Percentiles rank a stretch among this genome's conserved stretches.
Evolutionary conservation across 192 early-diverging fungal genomes (phyloP).

Genomic region (Coemansia asiatica): DNA sequence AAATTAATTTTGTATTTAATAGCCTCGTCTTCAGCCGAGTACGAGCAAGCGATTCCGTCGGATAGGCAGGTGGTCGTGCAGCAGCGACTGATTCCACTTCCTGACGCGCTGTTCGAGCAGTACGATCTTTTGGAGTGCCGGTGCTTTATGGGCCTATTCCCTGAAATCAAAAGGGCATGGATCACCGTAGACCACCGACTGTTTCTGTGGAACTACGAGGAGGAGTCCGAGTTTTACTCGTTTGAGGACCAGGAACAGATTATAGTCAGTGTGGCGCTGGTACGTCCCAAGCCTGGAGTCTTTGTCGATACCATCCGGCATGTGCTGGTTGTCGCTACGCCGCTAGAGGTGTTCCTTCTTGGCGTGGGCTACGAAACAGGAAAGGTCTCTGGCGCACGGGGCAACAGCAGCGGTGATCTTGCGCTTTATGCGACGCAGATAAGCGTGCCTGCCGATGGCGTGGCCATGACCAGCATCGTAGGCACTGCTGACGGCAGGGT

Average conservation of each 20-base stretch:
- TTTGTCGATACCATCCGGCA: conserved; percentile 83
- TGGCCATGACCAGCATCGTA: conserved; percentile 75
- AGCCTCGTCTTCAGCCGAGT: conserved; percentile 59
- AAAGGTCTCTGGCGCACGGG: conserved; percentile 14
- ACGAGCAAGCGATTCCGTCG: conserved; percentile 46
- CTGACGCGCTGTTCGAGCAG: conserved; percentile 73
- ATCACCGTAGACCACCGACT: conserved; percentile 86
- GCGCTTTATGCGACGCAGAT: conserved; percentile 80
- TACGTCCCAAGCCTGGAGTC: conserved; percentile 72
- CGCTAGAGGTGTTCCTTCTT: conserved; percentile 78
- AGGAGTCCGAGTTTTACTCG: conserved; percentile 67
- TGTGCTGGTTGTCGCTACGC: conserved; percentile 83
- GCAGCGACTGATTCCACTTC: conserved; percentile 67
- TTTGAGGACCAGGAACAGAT: conserved; percentile 89
- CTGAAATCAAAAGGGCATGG: conserved; percentile 89
- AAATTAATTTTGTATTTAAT: no score
- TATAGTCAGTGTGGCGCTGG: conserved; percentile 82
- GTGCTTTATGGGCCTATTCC: conserved; percentile 88
- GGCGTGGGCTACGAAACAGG: conserved; percentile 61
- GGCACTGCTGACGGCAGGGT: conserved; percentile 81
- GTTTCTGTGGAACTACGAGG: conserved; percentile 90
- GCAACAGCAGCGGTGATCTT: conserved; percentile 52
- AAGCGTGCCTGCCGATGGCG: conserved; percentile 74
- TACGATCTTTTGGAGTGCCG: conserved; percentile 74
- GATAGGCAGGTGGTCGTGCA: conserved; percentile 60